Percentiles rank a stretch among this genome's conserved stretches.
phyloP scores from a whole-genome alignment of 805 yeast species.

The Lachancea sp. region DNA sequence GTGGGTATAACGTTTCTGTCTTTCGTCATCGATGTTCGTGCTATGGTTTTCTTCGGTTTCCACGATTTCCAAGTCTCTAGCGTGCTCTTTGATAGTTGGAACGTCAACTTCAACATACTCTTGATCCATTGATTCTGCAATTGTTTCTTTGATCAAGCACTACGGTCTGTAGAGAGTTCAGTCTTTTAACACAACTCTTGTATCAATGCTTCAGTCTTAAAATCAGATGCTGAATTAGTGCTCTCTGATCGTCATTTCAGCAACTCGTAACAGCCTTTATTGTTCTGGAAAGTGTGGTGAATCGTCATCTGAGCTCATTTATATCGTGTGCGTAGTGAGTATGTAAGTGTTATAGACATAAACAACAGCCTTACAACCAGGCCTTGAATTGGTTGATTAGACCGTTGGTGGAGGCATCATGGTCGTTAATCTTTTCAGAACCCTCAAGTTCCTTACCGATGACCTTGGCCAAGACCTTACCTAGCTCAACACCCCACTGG shows the following conservation, averaged over 20 bases:
- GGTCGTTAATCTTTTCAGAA: constrained; percentile 48
- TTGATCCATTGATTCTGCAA: too few species aligned
- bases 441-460: constrained; percentile 84
- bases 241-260: too few species aligned
- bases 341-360: not conserved
- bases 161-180: too few species aligned
- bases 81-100: not conserved
- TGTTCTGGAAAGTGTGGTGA: too few species aligned
- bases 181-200: too few species aligned
- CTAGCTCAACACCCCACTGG: constrained; percentile 99
- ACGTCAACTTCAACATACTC: not conserved
- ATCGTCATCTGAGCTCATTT: constrained; percentile 3
- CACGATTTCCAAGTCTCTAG: not conserved
- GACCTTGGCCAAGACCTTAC: constrained; percentile 94
- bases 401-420: constrained; percentile 87
- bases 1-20: constrained; percentile 29
- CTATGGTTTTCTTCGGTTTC: not conserved
- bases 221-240: too few species aligned
- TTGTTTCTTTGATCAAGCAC: too few species aligned
- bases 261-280: too few species aligned
- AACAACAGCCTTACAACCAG: constrained; percentile 45
- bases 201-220: too few species aligned
- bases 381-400: constrained; percentile 92
- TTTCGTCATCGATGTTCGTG: constrained; percentile 12
- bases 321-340: not conserved